A percentile compares a stretch with the other conserved stretches of the same genome.
Conservation (phyloP, 306 rosid species). For the Trifolium dubium region DNA sequence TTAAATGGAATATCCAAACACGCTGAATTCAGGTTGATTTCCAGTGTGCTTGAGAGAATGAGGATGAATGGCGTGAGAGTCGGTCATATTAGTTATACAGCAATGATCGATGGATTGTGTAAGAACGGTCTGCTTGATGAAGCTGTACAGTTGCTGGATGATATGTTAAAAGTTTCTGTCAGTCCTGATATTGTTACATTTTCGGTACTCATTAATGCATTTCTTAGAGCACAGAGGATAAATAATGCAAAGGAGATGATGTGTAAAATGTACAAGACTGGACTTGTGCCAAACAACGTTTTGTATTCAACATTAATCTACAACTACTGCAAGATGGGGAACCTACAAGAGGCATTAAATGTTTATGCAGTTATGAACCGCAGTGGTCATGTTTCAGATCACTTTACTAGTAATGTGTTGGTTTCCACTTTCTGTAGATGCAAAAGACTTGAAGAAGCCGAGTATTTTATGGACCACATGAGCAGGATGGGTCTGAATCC, state of each 20-base stretch:
- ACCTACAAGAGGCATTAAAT: slow-evolving; percentile 60
- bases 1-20: slow-evolving; percentile 66
- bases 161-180: slow-evolving; percentile 54
- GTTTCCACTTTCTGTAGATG: slow-evolving; percentile 59
- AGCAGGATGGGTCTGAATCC: slow-evolving; percentile 63
- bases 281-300: slow-evolving; percentile 56
- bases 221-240: slow-evolving; percentile 62
- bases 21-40: slow-evolving; percentile 57
- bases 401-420: slow-evolving; percentile 64
- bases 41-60: slow-evolving; percentile 60
- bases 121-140: slow-evolving; percentile 67
- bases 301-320: slow-evolving; percentile 72
- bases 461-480: slow-evolving; percentile 73
- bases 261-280: slow-evolving; percentile 68
- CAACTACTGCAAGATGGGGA: slow-evolving; percentile 68
- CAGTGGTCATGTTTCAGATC: slow-evolving; percentile 53
- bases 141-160: slow-evolving; percentile 58
- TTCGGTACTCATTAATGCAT: slow-evolving; percentile 79
- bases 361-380: slow-evolving; percentile 65
- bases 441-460: slow-evolving; percentile 63
- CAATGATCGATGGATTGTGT: slow-evolving; percentile 72
- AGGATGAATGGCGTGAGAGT: slow-evolving; percentile 50
- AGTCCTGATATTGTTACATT: slow-evolving; percentile 65
- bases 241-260: slow-evolving; percentile 65
- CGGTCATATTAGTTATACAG: slow-evolving; percentile 55